Evolutionary conservation across 768 basidiomycete species (phyloP).

Genomic region (Podaxis sp.): DNA sequence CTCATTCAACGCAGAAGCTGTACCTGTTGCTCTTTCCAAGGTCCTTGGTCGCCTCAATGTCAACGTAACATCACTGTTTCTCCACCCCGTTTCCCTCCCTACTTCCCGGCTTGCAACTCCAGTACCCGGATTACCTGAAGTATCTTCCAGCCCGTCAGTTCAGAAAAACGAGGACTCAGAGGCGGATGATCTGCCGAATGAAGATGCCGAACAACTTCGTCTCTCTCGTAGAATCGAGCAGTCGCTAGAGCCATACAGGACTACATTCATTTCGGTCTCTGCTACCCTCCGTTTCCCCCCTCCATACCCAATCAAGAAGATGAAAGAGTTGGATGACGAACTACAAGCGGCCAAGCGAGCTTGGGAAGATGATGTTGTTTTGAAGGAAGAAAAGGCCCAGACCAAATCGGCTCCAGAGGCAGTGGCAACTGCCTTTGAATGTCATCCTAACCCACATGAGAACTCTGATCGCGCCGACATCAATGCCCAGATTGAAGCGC

Average conservation of each 20-base stretch:
- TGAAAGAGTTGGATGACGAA: conserved; percentile 85
- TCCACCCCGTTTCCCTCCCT: conserved; percentile 16
- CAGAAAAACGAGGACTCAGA: conserved; percentile 27
- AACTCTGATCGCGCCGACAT: conserved; percentile 45
- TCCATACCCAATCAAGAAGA: conserved; percentile 81
- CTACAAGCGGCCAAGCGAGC: conserved; percentile 66
- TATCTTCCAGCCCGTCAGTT: not conserved
- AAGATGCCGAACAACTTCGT: conserved; percentile 66
- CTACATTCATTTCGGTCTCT: conserved; percentile 90
- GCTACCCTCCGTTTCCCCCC: conserved; percentile 91
- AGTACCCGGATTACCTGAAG: not conserved
- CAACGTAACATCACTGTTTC: conserved; percentile 20
- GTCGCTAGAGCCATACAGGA: conserved; percentile 79
- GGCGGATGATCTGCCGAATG: conserved; percentile 55
- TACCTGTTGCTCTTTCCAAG: conserved; percentile 41
- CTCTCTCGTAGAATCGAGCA: conserved; percentile 78
- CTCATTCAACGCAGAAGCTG: conserved; percentile 61
- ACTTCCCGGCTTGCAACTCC: conserved; percentile 8
- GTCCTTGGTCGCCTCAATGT: conserved; percentile 25
- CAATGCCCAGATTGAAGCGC: conserved; percentile 65
- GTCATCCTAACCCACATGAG: not conserved
- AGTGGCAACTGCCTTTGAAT: conserved; percentile 21
- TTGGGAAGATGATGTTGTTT: conserved; percentile 87
- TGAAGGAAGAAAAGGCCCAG: conserved; percentile 66
- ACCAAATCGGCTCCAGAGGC: conserved; percentile 41